These are phyloP conservation scores for Mortierella sp. DNA, from an alignment of 371 early-diverging fungal species.

Conservation along the genomic window DNA sequence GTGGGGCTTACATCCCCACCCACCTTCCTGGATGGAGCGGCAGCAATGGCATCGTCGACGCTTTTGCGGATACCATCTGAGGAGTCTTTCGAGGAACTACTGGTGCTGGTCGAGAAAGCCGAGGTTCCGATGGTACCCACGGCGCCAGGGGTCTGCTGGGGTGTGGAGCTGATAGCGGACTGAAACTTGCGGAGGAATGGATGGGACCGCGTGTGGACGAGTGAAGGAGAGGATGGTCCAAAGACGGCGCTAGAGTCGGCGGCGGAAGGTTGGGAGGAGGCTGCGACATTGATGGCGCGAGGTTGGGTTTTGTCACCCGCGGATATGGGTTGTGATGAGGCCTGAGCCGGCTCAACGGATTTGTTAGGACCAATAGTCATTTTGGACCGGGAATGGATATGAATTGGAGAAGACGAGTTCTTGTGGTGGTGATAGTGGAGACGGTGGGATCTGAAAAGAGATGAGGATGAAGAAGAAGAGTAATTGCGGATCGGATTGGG, in stretches of 20 bases:
- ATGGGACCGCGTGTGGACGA: slow-evolving; percentile 29
- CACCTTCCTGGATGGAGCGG: slow-evolving; percentile 1
- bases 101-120: slow-evolving; percentile 32
- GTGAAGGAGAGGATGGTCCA: slow-evolving; percentile 10
- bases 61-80: slow-evolving; percentile 7
- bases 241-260: background rate
- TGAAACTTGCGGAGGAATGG: slow-evolving; percentile 52
- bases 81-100: background rate
- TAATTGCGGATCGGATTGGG: background rate
- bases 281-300: background rate
- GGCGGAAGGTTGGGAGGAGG: background rate
- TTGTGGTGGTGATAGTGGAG: background rate
- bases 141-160: background rate
- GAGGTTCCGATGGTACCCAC: slow-evolving; percentile 15
- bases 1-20: slow-evolving; percentile 28
- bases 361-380: slow-evolving; percentile 21
- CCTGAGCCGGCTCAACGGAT: background rate
- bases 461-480: slow-evolving; percentile 2
- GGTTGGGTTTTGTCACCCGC: background rate
- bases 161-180: background rate
- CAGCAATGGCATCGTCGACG: slow-evolving; percentile 17
- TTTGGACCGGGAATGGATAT: slow-evolving; percentile 22
- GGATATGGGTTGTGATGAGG: slow-evolving; percentile 3
- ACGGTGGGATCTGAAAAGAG: slow-evolving; percentile 1
- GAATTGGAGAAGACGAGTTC: background rate